Evolutionary conservation across 2,329 filamentous ascomycete genomes (phyloP).

Genomic region (Onygena corvina): DNA sequence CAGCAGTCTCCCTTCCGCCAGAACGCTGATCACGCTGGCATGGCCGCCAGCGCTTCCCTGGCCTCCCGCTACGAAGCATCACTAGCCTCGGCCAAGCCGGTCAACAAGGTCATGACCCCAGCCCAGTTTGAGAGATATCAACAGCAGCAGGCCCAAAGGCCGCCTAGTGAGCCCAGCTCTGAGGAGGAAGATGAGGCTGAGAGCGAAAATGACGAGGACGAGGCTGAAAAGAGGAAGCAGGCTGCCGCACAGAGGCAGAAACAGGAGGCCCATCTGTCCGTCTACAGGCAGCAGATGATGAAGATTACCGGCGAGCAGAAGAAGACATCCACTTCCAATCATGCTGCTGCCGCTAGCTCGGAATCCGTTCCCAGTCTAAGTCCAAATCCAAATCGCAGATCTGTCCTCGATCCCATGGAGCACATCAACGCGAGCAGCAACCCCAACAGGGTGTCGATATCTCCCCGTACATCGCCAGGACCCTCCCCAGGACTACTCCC

Average conservation of each 20-base stretch:
- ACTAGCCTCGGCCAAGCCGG: slow-evolving; percentile 28
- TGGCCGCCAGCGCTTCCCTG: slow-evolving; percentile 34
- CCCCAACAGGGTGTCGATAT: background rate
- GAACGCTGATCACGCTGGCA: slow-evolving; percentile 11
- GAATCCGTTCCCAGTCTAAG: slow-evolving; percentile 40
- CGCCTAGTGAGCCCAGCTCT: slow-evolving; percentile 38
- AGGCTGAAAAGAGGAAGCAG: slow-evolving; percentile 60
- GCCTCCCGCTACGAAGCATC: slow-evolving; percentile 36
- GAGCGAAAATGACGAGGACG: slow-evolving; percentile 66
- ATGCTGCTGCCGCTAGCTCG: slow-evolving; percentile 40
- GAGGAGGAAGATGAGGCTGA: slow-evolving; percentile 44
- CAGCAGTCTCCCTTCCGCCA: background rate
- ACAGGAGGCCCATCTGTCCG: slow-evolving; percentile 79
- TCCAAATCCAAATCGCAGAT: slow-evolving; percentile 23
- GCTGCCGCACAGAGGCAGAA: slow-evolving; percentile 66
- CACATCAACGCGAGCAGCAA: background rate
- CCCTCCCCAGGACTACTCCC: background rate
- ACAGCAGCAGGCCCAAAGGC: slow-evolving; percentile 52
- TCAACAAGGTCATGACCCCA: slow-evolving; percentile 76
- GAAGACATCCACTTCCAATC: slow-evolving; percentile 41
- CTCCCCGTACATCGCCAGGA: background rate
- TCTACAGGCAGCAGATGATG: slow-evolving; percentile 93
- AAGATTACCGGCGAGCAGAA: slow-evolving; percentile 66
- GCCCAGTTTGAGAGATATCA: slow-evolving; percentile 75
- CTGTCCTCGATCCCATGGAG: slow-evolving; percentile 19